A percentile compares a stretch with the other conserved stretches of the same genome.
Conservation (phyloP, 2,329 filamentous ascomycete species). For the Talaromyces sp. region DNA sequence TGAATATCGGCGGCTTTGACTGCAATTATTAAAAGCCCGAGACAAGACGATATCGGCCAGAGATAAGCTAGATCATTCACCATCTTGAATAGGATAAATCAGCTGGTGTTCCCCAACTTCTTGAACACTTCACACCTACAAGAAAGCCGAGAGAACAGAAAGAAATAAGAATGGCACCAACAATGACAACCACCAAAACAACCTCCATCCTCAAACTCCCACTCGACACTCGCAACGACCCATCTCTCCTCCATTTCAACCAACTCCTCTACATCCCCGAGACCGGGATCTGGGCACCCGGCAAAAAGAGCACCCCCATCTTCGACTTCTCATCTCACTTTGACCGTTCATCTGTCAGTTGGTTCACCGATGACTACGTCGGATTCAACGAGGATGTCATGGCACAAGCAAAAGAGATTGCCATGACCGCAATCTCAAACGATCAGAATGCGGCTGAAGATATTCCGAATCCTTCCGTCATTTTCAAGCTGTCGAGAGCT, state of each 20-base stretch:
- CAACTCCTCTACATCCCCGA: constrained; percentile 14
- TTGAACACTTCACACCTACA: not conserved
- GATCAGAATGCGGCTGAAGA: constrained; percentile 1
- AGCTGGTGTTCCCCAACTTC: not conserved
- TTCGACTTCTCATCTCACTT: constrained; percentile 11
- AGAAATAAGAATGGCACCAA: constrained; percentile 3
- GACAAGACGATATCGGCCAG: not conserved
- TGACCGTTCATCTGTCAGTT: constrained; percentile 5
- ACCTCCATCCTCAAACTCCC: constrained; percentile 9
- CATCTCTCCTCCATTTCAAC: constrained; percentile 6
- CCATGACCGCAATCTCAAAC: not conserved
- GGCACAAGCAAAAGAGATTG: constrained; percentile 3
- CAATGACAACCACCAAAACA: constrained; percentile 7
- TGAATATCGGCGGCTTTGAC: not conserved
- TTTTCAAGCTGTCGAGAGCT: constrained; percentile 12
- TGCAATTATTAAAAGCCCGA: no score
- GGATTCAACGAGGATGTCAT: constrained; percentile 10
- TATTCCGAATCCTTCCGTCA: not conserved
- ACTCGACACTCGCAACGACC: constrained; percentile 11
- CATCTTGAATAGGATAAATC: not conserved
- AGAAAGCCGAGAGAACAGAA: not conserved
- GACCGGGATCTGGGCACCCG: constrained; percentile 12
- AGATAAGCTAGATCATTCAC: no score
- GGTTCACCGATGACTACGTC: constrained; percentile 13
- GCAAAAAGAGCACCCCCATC: constrained; percentile 12